Evolutionary conservation across 2,329 filamentous ascomycete genomes (phyloP).

Genomic region (Basipetospora chlamydospora): DNA sequence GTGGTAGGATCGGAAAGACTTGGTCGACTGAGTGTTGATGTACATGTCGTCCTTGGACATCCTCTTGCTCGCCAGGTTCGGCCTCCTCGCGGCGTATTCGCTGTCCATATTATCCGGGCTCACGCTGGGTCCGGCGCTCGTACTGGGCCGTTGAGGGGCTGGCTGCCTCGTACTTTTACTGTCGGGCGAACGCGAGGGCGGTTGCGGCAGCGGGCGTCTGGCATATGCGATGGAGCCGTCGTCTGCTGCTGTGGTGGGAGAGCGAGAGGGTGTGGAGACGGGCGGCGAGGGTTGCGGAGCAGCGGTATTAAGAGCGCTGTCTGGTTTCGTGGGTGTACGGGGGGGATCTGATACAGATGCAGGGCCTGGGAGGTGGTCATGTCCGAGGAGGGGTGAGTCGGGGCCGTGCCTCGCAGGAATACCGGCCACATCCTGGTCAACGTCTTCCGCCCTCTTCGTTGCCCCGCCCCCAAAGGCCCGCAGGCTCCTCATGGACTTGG

Average conservation of each 20-base stretch:
- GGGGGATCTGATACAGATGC: conserved; percentile 23
- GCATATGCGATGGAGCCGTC: conserved; percentile 10
- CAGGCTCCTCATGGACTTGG: conserved; percentile 15
- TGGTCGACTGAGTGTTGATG: conserved; percentile 15
- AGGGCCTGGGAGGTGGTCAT: conserved; percentile 14
- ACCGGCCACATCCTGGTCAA: neutral
- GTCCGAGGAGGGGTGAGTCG: conserved; percentile 10
- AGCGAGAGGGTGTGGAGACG: conserved; percentile 18
- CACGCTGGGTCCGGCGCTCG: conserved; percentile 21
- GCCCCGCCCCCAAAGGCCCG: conserved; percentile 10
- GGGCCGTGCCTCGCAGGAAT: conserved; percentile 11
- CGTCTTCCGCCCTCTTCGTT: conserved; percentile 6
- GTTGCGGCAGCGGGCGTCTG: conserved; percentile 11
- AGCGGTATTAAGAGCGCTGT: conserved; percentile 8
- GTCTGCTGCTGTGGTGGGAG: conserved; percentile 14
- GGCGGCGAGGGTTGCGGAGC: conserved; percentile 11
- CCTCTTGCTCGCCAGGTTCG: conserved; percentile 21
- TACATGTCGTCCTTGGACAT: conserved; percentile 29
- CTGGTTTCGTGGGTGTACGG: conserved; percentile 7
- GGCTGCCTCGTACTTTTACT: conserved; percentile 10
- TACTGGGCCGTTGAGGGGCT: conserved; percentile 22
- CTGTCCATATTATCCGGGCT: no score
- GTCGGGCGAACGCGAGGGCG: conserved; percentile 9
- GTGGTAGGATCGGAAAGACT: conserved; percentile 24
- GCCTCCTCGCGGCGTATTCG: neutral